Conservation (phyloP, 495 filamentous ascomycete species). For the Tetracladium setigerum region DNA sequence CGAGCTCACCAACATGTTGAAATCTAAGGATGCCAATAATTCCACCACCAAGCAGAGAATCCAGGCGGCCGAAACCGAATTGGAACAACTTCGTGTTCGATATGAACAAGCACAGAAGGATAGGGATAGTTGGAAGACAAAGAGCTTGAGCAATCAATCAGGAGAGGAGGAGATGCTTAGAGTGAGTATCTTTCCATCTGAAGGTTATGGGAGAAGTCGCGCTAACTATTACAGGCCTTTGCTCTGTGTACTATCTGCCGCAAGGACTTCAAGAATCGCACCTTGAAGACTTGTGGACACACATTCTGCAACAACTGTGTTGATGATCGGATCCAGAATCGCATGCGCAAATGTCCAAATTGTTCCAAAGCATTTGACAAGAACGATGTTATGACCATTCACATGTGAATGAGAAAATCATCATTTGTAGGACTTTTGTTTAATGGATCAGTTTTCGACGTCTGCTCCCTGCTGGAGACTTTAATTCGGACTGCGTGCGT, state of each 20-base stretch:
- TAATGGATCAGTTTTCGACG: background rate
- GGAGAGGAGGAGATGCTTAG: constrained; percentile 76
- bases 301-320: constrained; percentile 88
- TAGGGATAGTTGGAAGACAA: constrained; percentile 72
- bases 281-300: constrained; percentile 90
- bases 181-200: constrained; percentile 44
- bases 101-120: constrained; percentile 70
- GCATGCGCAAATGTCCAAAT: constrained; percentile 89
- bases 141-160: constrained; percentile 68
- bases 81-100: constrained; percentile 63
- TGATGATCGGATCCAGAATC: constrained; percentile 75
- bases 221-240: constrained; percentile 57
- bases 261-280: constrained; percentile 86
- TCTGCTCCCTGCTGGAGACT: too few species aligned
- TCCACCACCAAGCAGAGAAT: constrained; percentile 56
- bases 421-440: background rate
- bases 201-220: background rate
- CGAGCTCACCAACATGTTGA: constrained; percentile 64
- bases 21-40: constrained; percentile 62
- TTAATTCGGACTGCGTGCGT: too few species aligned
- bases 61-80: constrained; percentile 52
- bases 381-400: constrained; percentile 72
- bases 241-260: constrained; percentile 87
- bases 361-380: constrained; percentile 86
- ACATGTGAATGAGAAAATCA: constrained; percentile 29